Evolutionary conservation across 768 basidiomycete genomes (phyloP), one percentile per base, ranked within the genome.

Genomic region (Daedalea quercina): DNA sequence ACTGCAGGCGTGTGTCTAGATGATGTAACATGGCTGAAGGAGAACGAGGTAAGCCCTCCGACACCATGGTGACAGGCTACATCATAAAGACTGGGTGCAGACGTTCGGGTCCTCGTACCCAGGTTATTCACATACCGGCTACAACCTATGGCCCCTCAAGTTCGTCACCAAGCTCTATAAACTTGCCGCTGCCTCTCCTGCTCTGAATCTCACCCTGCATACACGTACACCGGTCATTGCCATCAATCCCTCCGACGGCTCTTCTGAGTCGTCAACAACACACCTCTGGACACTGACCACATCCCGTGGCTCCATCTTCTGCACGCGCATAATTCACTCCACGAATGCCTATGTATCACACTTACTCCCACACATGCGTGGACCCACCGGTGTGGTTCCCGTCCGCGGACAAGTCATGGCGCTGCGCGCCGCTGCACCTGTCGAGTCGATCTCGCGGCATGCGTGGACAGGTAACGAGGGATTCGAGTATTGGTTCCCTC

Each of bases 261-360:
- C 22, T 40, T 9, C 22, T 31, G 20, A 42, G 2, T 53, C 33
- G 11, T 19, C 37, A 3, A 42, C 53, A 4, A 12, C 54, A 9
- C 73, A 71, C 12, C 70, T 71, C 2, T 89, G 85, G 85, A 62
- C 62, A 0, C 65, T 88, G 12, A 57, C 64, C 3, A 94, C 91
- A 0, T 76, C 82, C 0, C 78, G 90, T n/a, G 91, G 93, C 1
- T 57, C 61, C 1, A 65, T 92, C 20, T 40, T 63, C 3, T 83
- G 86, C 56, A 67, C 73, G 19, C 81, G 83, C 54, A 78, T 95
- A 42, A 71, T 96, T 3, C 90, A 94, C 63, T 90, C 90, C 0
- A 94, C 90, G 9, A 96, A 96, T 60, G 94, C 73, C 0, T 94
- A 94, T 55, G 79, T 84, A 11, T 79, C 84, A 3, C 76, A 87